Percentiles rank a stretch among this genome's conserved stretches.
Conservation (phyloP, 306 rosid genomes). For the Castanospermum australe region DNA sequence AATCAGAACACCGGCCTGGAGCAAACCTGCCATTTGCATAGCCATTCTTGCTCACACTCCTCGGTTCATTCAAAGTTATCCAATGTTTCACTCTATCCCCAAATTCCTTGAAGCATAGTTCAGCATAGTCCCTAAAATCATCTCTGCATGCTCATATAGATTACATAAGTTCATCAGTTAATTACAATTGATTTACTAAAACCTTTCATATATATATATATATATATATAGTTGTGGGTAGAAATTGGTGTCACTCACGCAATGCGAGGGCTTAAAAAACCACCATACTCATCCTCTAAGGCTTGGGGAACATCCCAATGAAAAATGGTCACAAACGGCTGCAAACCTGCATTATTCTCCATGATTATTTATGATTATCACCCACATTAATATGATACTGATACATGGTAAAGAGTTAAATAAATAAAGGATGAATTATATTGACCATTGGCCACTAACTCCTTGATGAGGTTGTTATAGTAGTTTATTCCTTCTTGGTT, state of each 20-base stretch:
- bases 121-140: constrained; percentile 56
- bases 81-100: constrained; percentile 71
- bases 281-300: constrained; percentile 52
- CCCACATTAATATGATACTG: background rate
- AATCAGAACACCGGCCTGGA: constrained; percentile 66
- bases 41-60: constrained; percentile 34
- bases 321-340: constrained; percentile 39
- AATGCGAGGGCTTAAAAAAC: constrained; percentile 50
- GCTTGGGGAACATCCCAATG: constrained; percentile 46
- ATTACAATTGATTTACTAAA: background rate
- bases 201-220: background rate
- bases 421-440: background rate
- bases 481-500: constrained; percentile 53
- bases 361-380: background rate
- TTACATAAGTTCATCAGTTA: background rate
- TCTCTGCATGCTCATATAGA: constrained; percentile 30
- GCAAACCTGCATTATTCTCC: constrained; percentile 28
- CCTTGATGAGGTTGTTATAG: constrained; percentile 59
- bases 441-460: constrained; percentile 55
- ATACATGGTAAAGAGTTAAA: background rate
- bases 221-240: background rate
- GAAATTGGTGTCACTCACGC: constrained; percentile 42
- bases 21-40: constrained; percentile 49
- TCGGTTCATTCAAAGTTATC: constrained; percentile 74
- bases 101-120: constrained; percentile 63